Evolutionary conservation across 148 eudicot species (phyloP), one percentile per base, ranked within the genome.

Genomic region (Silene latifolia): DNA sequence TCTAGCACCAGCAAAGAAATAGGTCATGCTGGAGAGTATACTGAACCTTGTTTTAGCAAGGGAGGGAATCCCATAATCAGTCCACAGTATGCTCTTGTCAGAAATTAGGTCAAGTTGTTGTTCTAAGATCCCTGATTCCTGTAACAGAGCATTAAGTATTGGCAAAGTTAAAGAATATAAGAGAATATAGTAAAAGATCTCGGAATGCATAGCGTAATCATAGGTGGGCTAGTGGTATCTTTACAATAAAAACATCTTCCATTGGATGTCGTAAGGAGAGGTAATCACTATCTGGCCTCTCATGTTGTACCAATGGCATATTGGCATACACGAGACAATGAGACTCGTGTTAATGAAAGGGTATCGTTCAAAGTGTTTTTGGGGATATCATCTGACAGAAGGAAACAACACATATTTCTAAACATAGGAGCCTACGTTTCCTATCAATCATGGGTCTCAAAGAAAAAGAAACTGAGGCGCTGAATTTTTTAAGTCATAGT

Each of bases 101-200:
- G 98, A 92, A 72, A 95, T 89, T 80, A 95, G 89, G 76, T 90
- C 89, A 80, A 95, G 92, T 85, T 95, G 98, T 82, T 87, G 88
- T 65, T 82, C 97, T 76, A 95, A 76, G 48, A 95, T 87, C 86
- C 87, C 82, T 11, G 97, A 92, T 32, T 88, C 89, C 97, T 95
- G 80, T 29, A 74, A 67, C 62, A 47, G 53, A 62, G 78, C 23
- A 53, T 48, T 13, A 53, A 24, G 65, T 42, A 60, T 72, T 57
- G 35, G 51, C 32, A 18, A 14, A 68, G 71, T 76, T 3, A 6
- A 32, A 1, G 44, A 2, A 6, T 24, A 42, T 4, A 1, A 15
- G 14, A 6, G 29, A 29, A 54, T 5, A 15, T 51, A 62, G 12
- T 12, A 23, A 74, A 32, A 29, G 14, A 13, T 2, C 18, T 51